A percentile compares a stretch with the other conserved stretches of the same genome.
phyloP scores from a whole-genome alignment of 495 filamentous ascomycete species.

The Staphylotrichum longicolle region DNA sequence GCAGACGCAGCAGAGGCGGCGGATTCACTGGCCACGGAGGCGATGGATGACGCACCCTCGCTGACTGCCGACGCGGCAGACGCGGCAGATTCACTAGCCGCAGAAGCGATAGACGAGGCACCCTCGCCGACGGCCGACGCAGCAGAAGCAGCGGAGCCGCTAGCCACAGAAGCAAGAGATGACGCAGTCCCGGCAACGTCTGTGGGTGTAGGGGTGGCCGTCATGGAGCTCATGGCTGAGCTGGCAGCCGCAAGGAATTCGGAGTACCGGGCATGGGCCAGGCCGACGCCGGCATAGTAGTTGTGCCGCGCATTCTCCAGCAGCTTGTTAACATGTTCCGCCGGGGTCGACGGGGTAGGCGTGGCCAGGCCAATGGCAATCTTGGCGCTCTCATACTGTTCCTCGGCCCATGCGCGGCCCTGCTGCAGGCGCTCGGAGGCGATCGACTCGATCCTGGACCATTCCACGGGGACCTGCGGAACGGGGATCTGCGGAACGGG shows the following conservation, averaged over 20 bases:
- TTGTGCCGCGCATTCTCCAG: conserved; percentile 62
- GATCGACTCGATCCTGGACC: conserved; percentile 50
- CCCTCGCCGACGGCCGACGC: too few relatives aligned
- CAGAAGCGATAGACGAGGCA: conserved; percentile 2
- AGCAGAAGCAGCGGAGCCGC: conserved; percentile 28
- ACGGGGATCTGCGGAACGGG: conserved; percentile 22
- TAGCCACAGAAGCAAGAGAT: conserved; percentile 33
- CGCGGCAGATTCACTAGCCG: too few relatives aligned
- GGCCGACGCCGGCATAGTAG: conserved; percentile 73
- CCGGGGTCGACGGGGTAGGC: conserved; percentile 51
- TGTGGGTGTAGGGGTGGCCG: conserved; percentile 49
- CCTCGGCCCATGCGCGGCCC: conserved; percentile 61
- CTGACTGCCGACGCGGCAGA: conserved; percentile 29
- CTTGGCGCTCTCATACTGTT: conserved; percentile 61
- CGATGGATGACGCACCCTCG: conserved; percentile 34
- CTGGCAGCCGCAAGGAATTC: conserved; percentile 69
- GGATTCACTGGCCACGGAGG: conserved; percentile 24
- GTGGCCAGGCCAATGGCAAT: conserved; percentile 52
- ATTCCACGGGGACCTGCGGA: conserved; percentile 36
- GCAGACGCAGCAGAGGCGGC: conserved; percentile 31
- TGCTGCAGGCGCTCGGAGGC: conserved; percentile 64
- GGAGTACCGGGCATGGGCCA: conserved; percentile 74
- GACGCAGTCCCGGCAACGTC: conserved; percentile 44
- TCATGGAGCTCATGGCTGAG: conserved; percentile 53
- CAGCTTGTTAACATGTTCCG: conserved; percentile 51